Conservation (phyloP, 441 rosid genomes). For the Croton laevigatus region DNA sequence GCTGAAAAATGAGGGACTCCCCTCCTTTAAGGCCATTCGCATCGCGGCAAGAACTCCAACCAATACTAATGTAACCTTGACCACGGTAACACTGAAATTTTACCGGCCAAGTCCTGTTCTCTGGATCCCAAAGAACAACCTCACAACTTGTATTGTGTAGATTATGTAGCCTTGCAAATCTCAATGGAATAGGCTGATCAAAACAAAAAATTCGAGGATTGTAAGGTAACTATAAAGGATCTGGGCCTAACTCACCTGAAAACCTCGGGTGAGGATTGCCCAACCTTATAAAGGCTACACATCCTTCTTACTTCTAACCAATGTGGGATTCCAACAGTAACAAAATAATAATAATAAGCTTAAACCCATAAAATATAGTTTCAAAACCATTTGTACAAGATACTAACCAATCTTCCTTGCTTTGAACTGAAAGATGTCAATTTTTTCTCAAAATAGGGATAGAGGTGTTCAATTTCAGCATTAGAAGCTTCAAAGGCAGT, state of each 20-base stretch:
- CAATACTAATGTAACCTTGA: conserved; percentile 5
- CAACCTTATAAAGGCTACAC: no score
- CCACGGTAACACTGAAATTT: background rate
- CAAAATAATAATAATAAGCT: no score
- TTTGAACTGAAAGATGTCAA: background rate
- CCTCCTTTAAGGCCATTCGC: conserved; percentile 15
- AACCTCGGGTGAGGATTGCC: no score
- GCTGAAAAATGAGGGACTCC: conserved; percentile 3
- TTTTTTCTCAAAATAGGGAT: background rate
- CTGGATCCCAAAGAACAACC: conserved; percentile 11
- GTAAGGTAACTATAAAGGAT: no score
- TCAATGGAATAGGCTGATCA: no score
- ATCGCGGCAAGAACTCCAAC: conserved; percentile 9
- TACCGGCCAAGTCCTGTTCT: conserved; percentile 18
- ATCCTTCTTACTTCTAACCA: no score
- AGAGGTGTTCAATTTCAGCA: background rate
- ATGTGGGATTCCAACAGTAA: no score
- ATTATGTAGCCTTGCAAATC: conserved; percentile 7
- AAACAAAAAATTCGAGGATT: no score
- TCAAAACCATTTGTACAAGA: background rate
- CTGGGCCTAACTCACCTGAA: no score
- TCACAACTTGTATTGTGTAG: background rate
- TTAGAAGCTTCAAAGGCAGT: background rate
- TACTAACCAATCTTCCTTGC: background rate
- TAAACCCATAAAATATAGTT: no score